Base-by-base conservation (phyloP, 1,139 yeast genomes). In the Yamadazyma kanchanaburiensis region DNA sequence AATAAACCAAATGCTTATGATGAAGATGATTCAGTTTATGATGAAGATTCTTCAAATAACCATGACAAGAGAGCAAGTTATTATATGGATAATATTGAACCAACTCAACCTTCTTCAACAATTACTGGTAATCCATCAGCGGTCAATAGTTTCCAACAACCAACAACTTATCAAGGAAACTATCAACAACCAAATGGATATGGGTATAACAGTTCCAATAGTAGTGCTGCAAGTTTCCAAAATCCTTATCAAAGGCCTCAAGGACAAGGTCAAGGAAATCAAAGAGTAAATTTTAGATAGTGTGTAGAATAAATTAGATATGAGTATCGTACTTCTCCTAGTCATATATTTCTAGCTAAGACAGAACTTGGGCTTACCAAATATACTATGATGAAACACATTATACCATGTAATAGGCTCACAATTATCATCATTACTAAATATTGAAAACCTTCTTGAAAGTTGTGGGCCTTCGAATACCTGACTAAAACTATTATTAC, bases 351-450 rank as follows among this genome's bases (percentile, higher is more conserved):
- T n/a, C 20, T 19, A 30, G 12, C 40, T 36, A 8, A 47, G 33
- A 44, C 76, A 70, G 40, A 70, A 64, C 25, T 58, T 61, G 4
- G 69, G 69, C 33, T 60, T 64, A 0, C 76, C 76, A 45, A 70
- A 70, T 13, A 70, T 53, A 30, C 72, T 62, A 32, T 69, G 70
- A 38, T 63, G 73, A 42, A 71, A 64, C 1, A 70, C 63, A 36
- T 63, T 70, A 32, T 48, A 64, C 77, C 77, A 71, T 1, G 74
- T 70, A 10, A 70, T 61, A n/a, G 60, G 60, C 30, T 62, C 68
- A 49, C 77, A 71, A 23, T 53, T 43, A 9, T 41, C 39, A 13
- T 43, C 53, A 15, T 40, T 36, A 28, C 53, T 48, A 31, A 46
- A 48, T 8, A 45, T 43, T 5, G 46, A 38, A 23, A 39, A 42